A percentile compares a stretch with the other conserved stretches of the same genome.
These are phyloP conservation scores for Bimuria novae-zelandiae DNA, from an alignment of 2,329 filamentous ascomycete species.

Conservation along the genomic window DNA sequence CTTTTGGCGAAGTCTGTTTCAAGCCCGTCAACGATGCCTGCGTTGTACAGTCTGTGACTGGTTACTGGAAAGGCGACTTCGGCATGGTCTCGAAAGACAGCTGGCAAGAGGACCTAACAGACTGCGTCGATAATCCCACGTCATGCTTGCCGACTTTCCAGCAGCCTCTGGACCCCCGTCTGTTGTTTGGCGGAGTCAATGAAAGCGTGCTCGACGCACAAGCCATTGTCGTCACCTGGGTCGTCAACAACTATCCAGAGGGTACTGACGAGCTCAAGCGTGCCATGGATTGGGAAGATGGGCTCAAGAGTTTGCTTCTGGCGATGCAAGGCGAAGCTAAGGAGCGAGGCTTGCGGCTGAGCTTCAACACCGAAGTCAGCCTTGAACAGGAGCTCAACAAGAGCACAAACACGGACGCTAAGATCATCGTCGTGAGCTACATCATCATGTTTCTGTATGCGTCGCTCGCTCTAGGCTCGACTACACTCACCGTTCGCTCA, in stretches of 20 bases:
- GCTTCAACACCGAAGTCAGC: slow-evolving; percentile 94
- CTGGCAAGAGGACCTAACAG: slow-evolving; percentile 74
- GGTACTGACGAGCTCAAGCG: slow-evolving; percentile 70
- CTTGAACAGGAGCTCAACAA: slow-evolving; percentile 96
- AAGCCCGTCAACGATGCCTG: slow-evolving; percentile 90
- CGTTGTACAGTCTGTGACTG: slow-evolving; percentile 89
- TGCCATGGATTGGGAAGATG: slow-evolving; percentile 88
- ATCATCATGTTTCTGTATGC: slow-evolving; percentile 99
- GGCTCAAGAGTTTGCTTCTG: slow-evolving; percentile 73
- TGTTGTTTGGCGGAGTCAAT: slow-evolving; percentile 83
- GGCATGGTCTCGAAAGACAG: slow-evolving; percentile 63
- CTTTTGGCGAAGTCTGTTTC: slow-evolving; percentile 87
- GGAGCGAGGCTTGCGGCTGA: slow-evolving; percentile 79
- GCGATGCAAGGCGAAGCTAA: slow-evolving; percentile 80
- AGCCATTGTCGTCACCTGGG: slow-evolving; percentile 91
- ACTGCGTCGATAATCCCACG: slow-evolving; percentile 80
- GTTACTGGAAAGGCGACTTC: slow-evolving; percentile 78
- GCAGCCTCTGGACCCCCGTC: slow-evolving; percentile 82
- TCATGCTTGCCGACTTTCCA: slow-evolving; percentile 83
- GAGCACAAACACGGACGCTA: slow-evolving; percentile 96
- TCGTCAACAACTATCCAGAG: slow-evolving; percentile 83
- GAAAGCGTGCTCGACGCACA: slow-evolving; percentile 70
- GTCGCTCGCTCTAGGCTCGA: slow-evolving; percentile 88
- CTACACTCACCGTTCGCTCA: slow-evolving; percentile 75
- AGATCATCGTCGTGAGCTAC: slow-evolving; percentile 95